These are phyloP conservation scores for Moniliella sp. DNA, from an alignment of 1,284 basidiomycete species.

Conservation along the genomic window DNA sequence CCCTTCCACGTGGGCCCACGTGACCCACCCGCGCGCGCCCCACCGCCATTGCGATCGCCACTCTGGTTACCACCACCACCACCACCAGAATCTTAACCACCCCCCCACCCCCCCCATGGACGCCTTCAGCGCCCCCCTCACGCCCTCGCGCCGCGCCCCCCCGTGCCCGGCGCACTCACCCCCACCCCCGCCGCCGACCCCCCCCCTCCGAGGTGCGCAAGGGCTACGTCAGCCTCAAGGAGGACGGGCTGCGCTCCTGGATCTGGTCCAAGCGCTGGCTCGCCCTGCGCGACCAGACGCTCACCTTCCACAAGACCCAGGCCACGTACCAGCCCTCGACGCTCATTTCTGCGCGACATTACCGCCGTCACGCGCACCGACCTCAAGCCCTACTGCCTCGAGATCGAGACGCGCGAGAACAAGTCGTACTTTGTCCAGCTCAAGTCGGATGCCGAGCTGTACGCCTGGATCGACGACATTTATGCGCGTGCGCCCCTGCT, in stretches of 20 bases:
- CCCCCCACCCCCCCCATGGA: too few species aligned
- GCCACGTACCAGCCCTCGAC: slow-evolving; percentile 45
- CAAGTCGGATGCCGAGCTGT: slow-evolving; percentile 82
- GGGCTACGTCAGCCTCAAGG: slow-evolving; percentile 32
- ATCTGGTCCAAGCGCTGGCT: slow-evolving; percentile 82
- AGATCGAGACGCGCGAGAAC: slow-evolving; percentile 54
- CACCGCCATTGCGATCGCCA: too few species aligned
- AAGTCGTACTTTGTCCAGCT: slow-evolving; percentile 56
- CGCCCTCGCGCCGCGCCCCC: slow-evolving; percentile 1
- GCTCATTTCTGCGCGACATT: slow-evolving; percentile 56
- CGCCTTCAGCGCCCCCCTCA: neutral
- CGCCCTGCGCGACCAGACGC: slow-evolving; percentile 55
- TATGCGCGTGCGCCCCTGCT: slow-evolving; percentile 74
- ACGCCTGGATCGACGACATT: slow-evolving; percentile 87
- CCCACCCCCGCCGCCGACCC: too few species aligned
- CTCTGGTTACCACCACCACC: too few species aligned
- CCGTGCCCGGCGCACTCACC: slow-evolving; percentile 1
- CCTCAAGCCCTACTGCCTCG: slow-evolving; percentile 69
- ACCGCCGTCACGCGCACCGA: slow-evolving; percentile 71
- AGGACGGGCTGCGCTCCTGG: slow-evolving; percentile 45
- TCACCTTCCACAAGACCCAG: slow-evolving; percentile 42
- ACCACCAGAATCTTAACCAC: too few species aligned
- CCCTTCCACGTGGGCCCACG: too few species aligned
- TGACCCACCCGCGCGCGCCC: too few species aligned
- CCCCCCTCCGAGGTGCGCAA: too few species aligned